Evolutionary conservation across 345 rosid species (phyloP).

Genomic region (Xanthoceras sorbifolium): DNA sequence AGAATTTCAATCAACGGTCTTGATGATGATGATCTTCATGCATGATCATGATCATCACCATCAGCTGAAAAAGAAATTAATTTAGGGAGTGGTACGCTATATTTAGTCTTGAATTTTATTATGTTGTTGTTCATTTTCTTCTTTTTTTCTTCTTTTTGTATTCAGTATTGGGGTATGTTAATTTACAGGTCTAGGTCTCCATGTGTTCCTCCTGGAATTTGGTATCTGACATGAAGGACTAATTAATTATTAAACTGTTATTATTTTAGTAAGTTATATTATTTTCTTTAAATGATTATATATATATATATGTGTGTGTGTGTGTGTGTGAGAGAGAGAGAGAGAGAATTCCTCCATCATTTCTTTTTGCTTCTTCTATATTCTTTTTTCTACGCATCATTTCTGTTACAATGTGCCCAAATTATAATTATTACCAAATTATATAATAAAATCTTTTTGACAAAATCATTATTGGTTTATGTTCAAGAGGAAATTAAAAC

Average conservation of each 20-base stretch:
- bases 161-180: conserved; percentile 9
- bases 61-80: conserved; percentile 16
- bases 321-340: too few relatives aligned
- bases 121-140: conserved; percentile 2
- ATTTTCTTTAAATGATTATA: conserved; percentile 3
- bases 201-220: conserved; percentile 28
- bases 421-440: neutral
- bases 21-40: conserved; percentile 11
- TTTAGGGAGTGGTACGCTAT: conserved; percentile 30
- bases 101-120: conserved; percentile 19
- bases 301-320: too few relatives aligned
- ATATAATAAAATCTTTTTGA: neutral
- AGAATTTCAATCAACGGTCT: conserved; percentile 11
- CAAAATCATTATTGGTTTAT: neutral
- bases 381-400: too few relatives aligned
- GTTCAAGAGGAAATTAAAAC: neutral
- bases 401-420: neutral
- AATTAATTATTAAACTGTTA: neutral
- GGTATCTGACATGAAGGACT: conserved; percentile 25
- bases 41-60: neutral
- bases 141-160: conserved; percentile 5
- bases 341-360: neutral
- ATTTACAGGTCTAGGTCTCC: conserved; percentile 20
- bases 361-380: too few relatives aligned
- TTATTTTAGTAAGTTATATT: conserved; percentile 9